Percentiles rank a stretch among this genome's conserved stretches.
Evolutionary conservation across 495 filamentous ascomycete genomes (phyloP).

Genomic region (Hypoxylon trugodes): DNA sequence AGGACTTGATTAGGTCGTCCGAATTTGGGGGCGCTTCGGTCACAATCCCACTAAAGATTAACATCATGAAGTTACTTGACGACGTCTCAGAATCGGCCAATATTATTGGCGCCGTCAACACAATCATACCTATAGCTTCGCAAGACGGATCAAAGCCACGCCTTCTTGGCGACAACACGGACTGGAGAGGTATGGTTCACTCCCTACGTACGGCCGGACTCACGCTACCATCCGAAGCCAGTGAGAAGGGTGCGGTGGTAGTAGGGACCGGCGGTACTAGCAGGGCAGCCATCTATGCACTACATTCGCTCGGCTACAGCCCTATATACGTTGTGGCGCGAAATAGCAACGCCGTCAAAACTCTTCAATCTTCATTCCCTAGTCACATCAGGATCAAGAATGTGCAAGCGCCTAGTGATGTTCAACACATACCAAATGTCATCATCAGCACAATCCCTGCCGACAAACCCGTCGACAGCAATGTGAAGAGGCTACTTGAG

Average conservation of each 20-base stretch:
- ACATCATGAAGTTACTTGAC: conserved; percentile 84
- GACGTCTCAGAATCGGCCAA: conserved; percentile 78
- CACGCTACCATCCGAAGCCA: conserved; percentile 44
- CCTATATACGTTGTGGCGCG: conserved; percentile 91
- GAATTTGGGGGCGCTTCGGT: conserved; percentile 93
- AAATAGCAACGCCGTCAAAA: conserved; percentile 68
- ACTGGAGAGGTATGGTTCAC: conserved; percentile 92
- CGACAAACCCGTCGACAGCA: conserved; percentile 80
- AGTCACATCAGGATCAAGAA: conserved; percentile 75
- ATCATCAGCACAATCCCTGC: conserved; percentile 92
- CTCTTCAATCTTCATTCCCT: conserved; percentile 77
- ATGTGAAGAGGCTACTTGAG: conserved; percentile 72
- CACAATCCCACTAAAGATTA: conserved; percentile 93
- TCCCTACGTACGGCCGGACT: conserved; percentile 80
- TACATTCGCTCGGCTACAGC: conserved; percentile 81
- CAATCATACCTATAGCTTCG: conserved; percentile 67
- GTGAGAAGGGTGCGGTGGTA: conserved; percentile 67
- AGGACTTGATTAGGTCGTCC: conserved; percentile 70
- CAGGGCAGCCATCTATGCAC: conserved; percentile 87
- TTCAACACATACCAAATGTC: conserved; percentile 69
- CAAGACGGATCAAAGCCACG: conserved; percentile 48
- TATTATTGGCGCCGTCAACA: conserved; percentile 94
- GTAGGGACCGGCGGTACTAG: conserved; percentile 93
- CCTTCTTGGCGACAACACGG: conserved; percentile 89
- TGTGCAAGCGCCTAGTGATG: conserved; percentile 57